phyloP scores from a whole-genome alignment of 129 eudicot genomes.

The Heracleum sosnowskyi region DNA sequence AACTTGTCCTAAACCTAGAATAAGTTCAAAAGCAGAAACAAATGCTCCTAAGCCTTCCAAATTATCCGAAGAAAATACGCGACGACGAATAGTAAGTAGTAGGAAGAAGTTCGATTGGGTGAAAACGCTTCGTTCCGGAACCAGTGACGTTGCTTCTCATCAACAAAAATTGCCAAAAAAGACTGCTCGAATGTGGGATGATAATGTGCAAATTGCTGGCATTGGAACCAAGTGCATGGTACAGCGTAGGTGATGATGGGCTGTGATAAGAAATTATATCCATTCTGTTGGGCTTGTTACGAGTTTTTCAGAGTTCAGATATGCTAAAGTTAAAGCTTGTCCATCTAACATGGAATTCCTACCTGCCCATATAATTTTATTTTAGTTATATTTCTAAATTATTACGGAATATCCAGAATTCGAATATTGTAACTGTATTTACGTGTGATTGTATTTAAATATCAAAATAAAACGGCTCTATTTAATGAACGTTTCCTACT shows the following conservation, averaged over 20 bases:
- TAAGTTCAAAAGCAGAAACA: neutral
- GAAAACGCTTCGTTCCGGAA: conserved; percentile 51
- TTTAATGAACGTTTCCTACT: no score
- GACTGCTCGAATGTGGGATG: neutral
- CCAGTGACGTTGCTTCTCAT: conserved; percentile 4
- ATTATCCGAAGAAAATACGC: neutral
- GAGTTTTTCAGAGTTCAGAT: neutral
- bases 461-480: no score
- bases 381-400: no score
- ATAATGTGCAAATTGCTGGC: conserved; percentile 4
- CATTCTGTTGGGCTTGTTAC: conserved; percentile 1
- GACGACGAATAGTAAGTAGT: neutral
- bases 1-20: conserved; percentile 3
- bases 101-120: conserved; percentile 51
- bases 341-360: neutral
- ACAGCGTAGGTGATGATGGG: conserved; percentile 8
- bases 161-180: neutral
- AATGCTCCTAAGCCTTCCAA: conserved; percentile 1
- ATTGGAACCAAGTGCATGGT: conserved; percentile 5
- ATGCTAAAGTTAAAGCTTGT: neutral
- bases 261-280: no score
- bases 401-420: no score
- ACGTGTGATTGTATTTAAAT: no score
- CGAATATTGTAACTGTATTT: no score
- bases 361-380: no score